Evolutionary conservation across 2,329 filamentous ascomycete species (phyloP).

Genomic region (Paecilomyces dactylethromorphus): DNA sequence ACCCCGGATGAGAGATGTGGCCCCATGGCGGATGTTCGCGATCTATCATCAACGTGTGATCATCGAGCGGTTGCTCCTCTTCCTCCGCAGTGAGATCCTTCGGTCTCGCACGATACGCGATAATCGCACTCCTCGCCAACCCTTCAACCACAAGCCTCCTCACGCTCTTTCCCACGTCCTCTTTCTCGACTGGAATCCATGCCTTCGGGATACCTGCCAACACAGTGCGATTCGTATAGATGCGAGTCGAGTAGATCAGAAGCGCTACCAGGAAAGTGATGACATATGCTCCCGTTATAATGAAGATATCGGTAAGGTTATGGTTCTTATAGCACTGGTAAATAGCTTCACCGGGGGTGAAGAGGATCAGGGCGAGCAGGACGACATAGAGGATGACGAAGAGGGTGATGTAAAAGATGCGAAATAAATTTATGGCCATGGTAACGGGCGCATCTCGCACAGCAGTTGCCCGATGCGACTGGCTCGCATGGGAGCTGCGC

Average conservation of each 20-base stretch:
- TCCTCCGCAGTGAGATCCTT: constrained; percentile 48
- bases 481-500: constrained; percentile 3
- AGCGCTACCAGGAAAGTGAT: constrained; percentile 63
- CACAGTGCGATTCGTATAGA: constrained; percentile 77
- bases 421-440: constrained; percentile 51
- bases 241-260: constrained; percentile 73
- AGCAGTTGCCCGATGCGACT: constrained; percentile 8
- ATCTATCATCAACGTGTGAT: constrained; percentile 25
- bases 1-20: constrained; percentile 76
- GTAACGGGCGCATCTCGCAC: constrained; percentile 12
- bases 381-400: constrained; percentile 72
- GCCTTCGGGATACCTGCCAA: constrained; percentile 77
- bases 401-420: constrained; percentile 71
- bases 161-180: constrained; percentile 70
- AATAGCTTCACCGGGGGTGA: constrained; percentile 75
- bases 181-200: constrained; percentile 80
- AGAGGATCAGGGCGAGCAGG: constrained; percentile 64
- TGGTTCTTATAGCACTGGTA: constrained; percentile 63
- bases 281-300: constrained; percentile 69
- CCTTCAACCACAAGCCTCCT: constrained; percentile 67
- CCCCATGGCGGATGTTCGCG: constrained; percentile 63
- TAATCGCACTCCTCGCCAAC: constrained; percentile 68
- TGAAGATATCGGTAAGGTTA: constrained; percentile 74
- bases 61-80: constrained; percentile 16
- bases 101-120: constrained; percentile 72